Evolutionary conservation across 2,329 filamentous ascomycete species (phyloP).

Genomic region (Ploettnerulaceae sp.): DNA sequence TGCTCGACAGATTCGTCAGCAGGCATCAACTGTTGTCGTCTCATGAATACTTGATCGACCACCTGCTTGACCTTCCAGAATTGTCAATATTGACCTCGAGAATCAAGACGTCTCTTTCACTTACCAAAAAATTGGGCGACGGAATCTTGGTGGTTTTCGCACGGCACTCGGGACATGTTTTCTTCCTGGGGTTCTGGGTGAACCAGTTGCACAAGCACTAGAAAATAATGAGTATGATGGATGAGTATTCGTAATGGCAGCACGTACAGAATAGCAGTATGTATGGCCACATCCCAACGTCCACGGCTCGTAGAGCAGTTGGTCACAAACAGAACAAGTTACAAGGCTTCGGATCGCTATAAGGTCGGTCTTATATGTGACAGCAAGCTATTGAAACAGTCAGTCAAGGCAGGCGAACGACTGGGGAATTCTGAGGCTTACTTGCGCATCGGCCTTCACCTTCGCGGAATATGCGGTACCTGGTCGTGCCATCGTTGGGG

Average conservation of each 20-base stretch:
- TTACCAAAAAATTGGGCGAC: conserved; percentile 59
- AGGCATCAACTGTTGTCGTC: conserved; percentile 55
- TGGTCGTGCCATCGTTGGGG: conserved; percentile 1
- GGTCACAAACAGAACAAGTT: conserved; percentile 65
- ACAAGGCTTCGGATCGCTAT: conserved; percentile 55
- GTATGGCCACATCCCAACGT: conserved; percentile 65
- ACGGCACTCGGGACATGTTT: conserved; percentile 66
- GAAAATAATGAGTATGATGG: conserved; percentile 16
- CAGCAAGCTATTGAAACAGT: conserved; percentile 23
- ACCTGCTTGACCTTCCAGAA: conserved; percentile 53
- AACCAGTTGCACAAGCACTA: conserved; percentile 37
- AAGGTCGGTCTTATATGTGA: conserved; percentile 43
- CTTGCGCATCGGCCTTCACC: conserved; percentile 6
- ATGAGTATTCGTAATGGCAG: background rate
- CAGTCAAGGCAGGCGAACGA: conserved; percentile 10
- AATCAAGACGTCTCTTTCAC: conserved; percentile 23
- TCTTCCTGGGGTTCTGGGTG: conserved; percentile 44
- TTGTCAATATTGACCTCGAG: conserved; percentile 2
- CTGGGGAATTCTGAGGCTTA: conserved; percentile 12
- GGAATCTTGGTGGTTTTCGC: conserved; percentile 53
- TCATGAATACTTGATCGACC: conserved; percentile 54
- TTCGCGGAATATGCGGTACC: background rate
- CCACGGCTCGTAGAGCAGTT: conserved; percentile 65
- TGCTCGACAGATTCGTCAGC: conserved; percentile 58
- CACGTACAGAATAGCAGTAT: conserved; percentile 61